Base-by-base conservation (phyloP, 1,284 basidiomycete genomes). In the Pseudozyma sp. region DNA sequence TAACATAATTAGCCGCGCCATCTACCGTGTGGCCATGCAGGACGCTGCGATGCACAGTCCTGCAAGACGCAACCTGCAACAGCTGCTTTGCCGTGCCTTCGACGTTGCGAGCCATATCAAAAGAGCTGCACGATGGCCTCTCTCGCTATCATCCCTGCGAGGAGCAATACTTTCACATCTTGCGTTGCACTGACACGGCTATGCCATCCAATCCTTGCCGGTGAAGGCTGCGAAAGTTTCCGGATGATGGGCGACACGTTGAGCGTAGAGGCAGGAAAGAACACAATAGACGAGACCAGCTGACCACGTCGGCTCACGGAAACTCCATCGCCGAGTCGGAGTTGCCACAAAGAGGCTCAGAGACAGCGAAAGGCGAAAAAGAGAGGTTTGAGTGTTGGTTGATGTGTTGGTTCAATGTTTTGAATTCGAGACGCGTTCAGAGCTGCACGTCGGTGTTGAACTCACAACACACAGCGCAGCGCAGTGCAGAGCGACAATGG, bases 281-380 rank as follows among this genome's bases (percentile, higher is more conserved):
- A 10, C 24, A 17, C 13, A 50, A 37, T 9, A 39, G 54, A 14
- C 9, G 24, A 13, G 48, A 31, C 29, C 24, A 45, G 19, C 40
- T 60, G 52, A 50, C 31, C 49, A 14, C 16, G 6, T 34, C 39
- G 42, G 67, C 48, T 69, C 60, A 59, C 60, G 47, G 44, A 64
- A 30, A 54, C 39, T 69, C 67, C 62, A 70, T 70, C 62, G 19
- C 68, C 68, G 68, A 70, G 68, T 19, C 68, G 62, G 62, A 70
- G 62, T 58, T 63, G 40, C 40, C 16, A 24, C 13, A 42, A 24
- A 42, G 46, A 60, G 47, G 5, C 2, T 14, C 1, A 37, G 33
- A 7, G 54, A 34, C 19, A n/a, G 54, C 7, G 49, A 42, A 47
- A 29, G 35, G 35, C 8, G 35, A 37, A 14, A 37, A 14, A 37